A percentile compares a stretch with the other conserved stretches of the same genome.
phyloP scores from a whole-genome alignment of 2,329 filamentous ascomycete genomes.

The Aureobasidium mangrovei region DNA sequence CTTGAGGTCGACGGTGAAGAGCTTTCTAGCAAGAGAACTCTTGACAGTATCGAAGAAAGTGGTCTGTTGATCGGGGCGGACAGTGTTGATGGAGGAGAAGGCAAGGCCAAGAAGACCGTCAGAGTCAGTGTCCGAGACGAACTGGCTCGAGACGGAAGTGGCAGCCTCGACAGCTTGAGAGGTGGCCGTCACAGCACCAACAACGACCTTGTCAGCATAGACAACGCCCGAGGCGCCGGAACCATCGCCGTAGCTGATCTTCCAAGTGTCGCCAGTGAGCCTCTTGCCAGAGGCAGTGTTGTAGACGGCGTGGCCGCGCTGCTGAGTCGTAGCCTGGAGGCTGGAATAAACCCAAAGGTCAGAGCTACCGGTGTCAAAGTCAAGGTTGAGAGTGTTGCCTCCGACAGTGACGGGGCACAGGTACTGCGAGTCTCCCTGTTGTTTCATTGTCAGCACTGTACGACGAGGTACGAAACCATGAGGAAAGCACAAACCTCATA shows the following conservation, averaged over 20 bases:
- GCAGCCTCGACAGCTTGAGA: conserved; percentile 59
- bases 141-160: conserved; percentile 45
- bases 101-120: conserved; percentile 54
- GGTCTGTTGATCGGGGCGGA: conserved; percentile 40
- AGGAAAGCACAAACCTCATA: not conserved
- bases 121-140: conserved; percentile 43
- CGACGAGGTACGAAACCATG: too few relatives aligned
- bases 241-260: conserved; percentile 58
- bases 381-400: conserved; percentile 53
- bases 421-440: conserved; percentile 23
- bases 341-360: conserved; percentile 58
- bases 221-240: conserved; percentile 55
- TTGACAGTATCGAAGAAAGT: conserved; percentile 56
- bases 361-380: conserved; percentile 62
- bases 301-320: conserved; percentile 51
- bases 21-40: conserved; percentile 38
- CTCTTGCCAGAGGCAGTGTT: conserved; percentile 38
- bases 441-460: not conserved
- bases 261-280: conserved; percentile 45
- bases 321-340: conserved; percentile 43
- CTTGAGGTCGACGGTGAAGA: conserved; percentile 52
- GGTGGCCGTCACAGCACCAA: conserved; percentile 51
- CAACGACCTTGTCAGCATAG: conserved; percentile 54
- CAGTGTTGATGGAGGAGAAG: conserved; percentile 52
- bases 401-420: conserved; percentile 54